A percentile compares a stretch with the other conserved stretches of the same genome.
These are phyloP conservation scores for Metschnikowia matae DNA, from an alignment of 805 yeast species.

Conservation along the genomic window DNA sequence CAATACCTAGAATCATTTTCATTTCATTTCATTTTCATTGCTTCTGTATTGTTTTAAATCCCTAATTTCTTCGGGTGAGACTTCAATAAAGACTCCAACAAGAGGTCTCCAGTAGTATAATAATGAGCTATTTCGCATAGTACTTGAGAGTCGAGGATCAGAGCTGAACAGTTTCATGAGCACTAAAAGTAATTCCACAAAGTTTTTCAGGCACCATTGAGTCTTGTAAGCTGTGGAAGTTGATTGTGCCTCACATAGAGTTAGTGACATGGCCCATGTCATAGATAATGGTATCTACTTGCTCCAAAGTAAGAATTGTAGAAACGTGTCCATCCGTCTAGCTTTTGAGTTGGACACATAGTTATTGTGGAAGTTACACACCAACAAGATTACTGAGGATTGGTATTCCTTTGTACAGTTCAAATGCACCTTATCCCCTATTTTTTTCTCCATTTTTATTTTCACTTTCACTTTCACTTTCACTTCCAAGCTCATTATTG, in stretches of 20 bases:
- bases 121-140: slow-evolving; percentile 70
- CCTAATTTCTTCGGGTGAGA: slow-evolving; percentile 49
- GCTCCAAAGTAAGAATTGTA: slow-evolving; percentile 64
- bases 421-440: slow-evolving; percentile 28
- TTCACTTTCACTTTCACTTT: no score
- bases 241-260: slow-evolving; percentile 90
- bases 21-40: no score
- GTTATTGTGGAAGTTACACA: slow-evolving; percentile 64
- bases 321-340: slow-evolving; percentile 28
- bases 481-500: slow-evolving; percentile 38
- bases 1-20: no score
- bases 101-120: slow-evolving; percentile 57
- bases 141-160: slow-evolving; percentile 75
- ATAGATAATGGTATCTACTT: slow-evolving; percentile 91
- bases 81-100: slow-evolving; percentile 48
- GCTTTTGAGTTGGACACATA: slow-evolving; percentile 20
- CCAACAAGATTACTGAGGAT: slow-evolving; percentile 83
- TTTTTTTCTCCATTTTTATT: slow-evolving; percentile 11
- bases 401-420: slow-evolving; percentile 56
- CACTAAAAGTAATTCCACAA: slow-evolving; percentile 95
- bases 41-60: no score
- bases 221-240: slow-evolving; percentile 87
- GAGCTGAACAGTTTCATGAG: slow-evolving; percentile 90
- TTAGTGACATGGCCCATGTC: slow-evolving; percentile 99
- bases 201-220: slow-evolving; percentile 94